Evolutionary conservation across 1,284 basidiomycete genomes (phyloP).

Genomic region (Melampsora allii-populina): DNA sequence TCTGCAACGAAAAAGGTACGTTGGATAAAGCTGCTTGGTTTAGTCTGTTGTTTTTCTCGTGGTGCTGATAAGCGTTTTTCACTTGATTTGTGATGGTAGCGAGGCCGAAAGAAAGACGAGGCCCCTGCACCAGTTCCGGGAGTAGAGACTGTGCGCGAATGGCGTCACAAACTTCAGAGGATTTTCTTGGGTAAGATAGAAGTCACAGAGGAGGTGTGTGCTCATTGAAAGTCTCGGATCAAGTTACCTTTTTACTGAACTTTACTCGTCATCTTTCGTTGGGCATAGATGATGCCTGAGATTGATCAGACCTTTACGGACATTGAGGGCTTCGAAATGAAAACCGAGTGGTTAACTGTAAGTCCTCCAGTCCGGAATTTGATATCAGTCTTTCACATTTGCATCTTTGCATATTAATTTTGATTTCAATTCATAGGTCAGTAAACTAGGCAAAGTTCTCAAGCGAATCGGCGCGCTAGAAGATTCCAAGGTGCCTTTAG

Average conservation of each 20-base stretch:
- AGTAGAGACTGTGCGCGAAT: conserved; percentile 56
- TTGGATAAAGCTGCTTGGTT: not conserved
- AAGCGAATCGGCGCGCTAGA: conserved; percentile 38
- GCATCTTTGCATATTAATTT: not conserved
- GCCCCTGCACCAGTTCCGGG: conserved; percentile 19
- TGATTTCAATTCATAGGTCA: conserved; percentile 9
- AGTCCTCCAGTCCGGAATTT: not conserved
- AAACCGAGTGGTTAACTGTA: conserved; percentile 42
- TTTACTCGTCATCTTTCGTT: not conserved
- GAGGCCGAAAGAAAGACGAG: conserved; percentile 38
- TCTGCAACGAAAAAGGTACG: conserved; percentile 29
- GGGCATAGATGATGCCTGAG: conserved; percentile 42
- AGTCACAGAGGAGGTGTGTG: conserved; percentile 51
- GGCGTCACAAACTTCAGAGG: conserved; percentile 86
- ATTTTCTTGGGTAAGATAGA: conserved; percentile 68
- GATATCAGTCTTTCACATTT: not conserved
- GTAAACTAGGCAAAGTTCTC: conserved; percentile 42
- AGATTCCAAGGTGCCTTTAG: conserved; percentile 26
- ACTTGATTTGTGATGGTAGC: not conserved
- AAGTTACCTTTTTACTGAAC: not conserved
- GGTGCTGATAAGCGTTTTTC: not conserved
- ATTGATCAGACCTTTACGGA: conserved; percentile 38
- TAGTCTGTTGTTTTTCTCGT: not conserved
- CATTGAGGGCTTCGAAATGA: conserved; percentile 43
- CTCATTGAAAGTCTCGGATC: not conserved